phyloP scores from a whole-genome alignment of 495 filamentous ascomycete genomes.

The Penicillium robsamsonii region DNA sequence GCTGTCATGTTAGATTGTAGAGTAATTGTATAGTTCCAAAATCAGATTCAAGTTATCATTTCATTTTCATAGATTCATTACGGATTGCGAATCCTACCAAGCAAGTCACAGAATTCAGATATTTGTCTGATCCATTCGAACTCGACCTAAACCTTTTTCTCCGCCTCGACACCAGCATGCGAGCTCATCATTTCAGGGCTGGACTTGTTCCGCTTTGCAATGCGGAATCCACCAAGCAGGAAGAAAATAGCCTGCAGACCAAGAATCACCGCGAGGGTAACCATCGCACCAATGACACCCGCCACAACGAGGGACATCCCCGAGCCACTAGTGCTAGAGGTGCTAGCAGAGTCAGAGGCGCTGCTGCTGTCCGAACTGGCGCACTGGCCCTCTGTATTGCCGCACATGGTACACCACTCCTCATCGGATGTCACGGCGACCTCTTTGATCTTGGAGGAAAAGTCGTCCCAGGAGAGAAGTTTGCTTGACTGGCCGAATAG shows the following conservation, averaged over 20 bases:
- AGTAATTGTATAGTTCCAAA: neutral
- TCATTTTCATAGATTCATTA: constrained; percentile 16
- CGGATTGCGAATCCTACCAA: constrained; percentile 3
- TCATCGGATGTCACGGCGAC: constrained; percentile 36
- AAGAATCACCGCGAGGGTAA: constrained; percentile 56
- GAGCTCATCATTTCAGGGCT: constrained; percentile 15
- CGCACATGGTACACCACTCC: constrained; percentile 48
- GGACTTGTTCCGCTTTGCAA: constrained; percentile 24
- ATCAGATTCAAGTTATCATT: constrained; percentile 7
- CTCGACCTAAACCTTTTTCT: constrained; percentile 20
- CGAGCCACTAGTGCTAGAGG: constrained; percentile 15
- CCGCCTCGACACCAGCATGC: constrained; percentile 9
- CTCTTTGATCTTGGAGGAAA: constrained; percentile 35
- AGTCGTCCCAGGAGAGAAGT: constrained; percentile 42
- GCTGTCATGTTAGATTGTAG: neutral
- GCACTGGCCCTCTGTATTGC: constrained; percentile 42
- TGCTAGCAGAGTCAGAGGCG: constrained; percentile 10
- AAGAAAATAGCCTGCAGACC: constrained; percentile 47
- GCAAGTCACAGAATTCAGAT: constrained; percentile 14
- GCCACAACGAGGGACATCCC: constrained; percentile 44
- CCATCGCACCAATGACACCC: constrained; percentile 63
- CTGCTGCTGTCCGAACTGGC: constrained; percentile 11
- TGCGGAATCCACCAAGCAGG: constrained; percentile 35
- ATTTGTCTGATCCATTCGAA: neutral
- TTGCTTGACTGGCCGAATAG: constrained; percentile 39